Evolutionary conservation across 371 early-diverging fungal genomes (phyloP).

Genomic region (Zychaea mexicana): DNA sequence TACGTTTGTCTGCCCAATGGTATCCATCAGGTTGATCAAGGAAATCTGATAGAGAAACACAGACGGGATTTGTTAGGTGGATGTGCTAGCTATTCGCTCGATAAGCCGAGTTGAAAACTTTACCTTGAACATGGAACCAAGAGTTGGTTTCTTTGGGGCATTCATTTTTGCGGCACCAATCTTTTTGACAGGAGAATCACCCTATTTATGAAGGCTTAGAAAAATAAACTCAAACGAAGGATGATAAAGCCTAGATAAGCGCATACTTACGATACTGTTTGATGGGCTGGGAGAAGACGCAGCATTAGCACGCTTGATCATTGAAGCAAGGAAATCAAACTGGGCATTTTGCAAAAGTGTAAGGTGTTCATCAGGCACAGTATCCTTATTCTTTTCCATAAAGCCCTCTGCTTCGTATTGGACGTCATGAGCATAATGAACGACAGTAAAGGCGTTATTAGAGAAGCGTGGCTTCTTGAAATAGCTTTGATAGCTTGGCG

Average conservation of each 20-base stretch:
- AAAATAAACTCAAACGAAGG: too few relatives aligned
- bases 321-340: conserved; percentile 77
- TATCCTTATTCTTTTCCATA: conserved; percentile 98
- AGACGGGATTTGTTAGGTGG: too few relatives aligned
- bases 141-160: conserved; percentile 77
- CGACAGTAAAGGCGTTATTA: conserved; percentile 78
- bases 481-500: conserved; percentile 70
- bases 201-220: conserved; percentile 9
- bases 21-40: conserved; percentile 90
- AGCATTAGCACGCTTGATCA: conserved; percentile 52
- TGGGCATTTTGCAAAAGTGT: conserved; percentile 68
- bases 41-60: conserved; percentile 67
- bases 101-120: not conserved
- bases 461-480: conserved; percentile 94
- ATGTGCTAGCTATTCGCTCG: too few relatives aligned
- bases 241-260: not conserved
- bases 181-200: conserved; percentile 21
- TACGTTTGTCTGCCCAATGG: conserved; percentile 89
- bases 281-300: conserved; percentile 12
- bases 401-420: conserved; percentile 93
- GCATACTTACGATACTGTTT: conserved; percentile 37
- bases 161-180: conserved; percentile 16
- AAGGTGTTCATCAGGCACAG: conserved; percentile 92
- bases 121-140: conserved; percentile 85
- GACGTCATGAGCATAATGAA: conserved; percentile 93